phyloP scores from a whole-genome alignment of 148 eudicot species.

The Amaranthus cruentus region DNA sequence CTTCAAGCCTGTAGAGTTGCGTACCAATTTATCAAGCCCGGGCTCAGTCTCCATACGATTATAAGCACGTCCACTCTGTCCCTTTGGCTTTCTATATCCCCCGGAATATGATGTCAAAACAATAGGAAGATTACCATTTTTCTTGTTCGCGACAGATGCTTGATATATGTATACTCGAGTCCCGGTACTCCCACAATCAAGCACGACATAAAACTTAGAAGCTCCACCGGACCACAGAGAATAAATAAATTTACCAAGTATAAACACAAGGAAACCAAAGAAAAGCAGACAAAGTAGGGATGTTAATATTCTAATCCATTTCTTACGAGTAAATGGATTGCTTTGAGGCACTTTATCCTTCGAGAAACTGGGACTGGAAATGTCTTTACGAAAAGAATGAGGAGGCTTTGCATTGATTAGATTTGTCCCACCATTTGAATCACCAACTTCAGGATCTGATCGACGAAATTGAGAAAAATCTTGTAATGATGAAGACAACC shows the following conservation, averaged over 20 bases:
- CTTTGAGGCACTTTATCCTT: slow-evolving; percentile 65
- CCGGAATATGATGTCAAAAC: slow-evolving; percentile 70
- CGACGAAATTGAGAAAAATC: slow-evolving; percentile 72
- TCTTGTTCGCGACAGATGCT: slow-evolving; percentile 57
- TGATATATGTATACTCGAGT: slow-evolving; percentile 85
- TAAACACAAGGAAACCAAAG: slow-evolving; percentile 42
- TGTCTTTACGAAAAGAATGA: slow-evolving; percentile 39
- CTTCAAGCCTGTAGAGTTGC: slow-evolving; percentile 64
- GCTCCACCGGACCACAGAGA: slow-evolving; percentile 61
- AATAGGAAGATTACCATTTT: slow-evolving; percentile 65
- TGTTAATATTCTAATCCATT: slow-evolving; percentile 47
- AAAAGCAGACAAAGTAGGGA: slow-evolving; percentile 58
- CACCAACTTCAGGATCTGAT: slow-evolving; percentile 52
- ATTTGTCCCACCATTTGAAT: slow-evolving; percentile 33
- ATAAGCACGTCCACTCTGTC: slow-evolving; percentile 81
- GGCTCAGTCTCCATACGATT: slow-evolving; percentile 98
- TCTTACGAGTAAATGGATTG: slow-evolving; percentile 35
- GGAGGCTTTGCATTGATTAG: slow-evolving; percentile 33
- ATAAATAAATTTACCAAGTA: slow-evolving; percentile 39
- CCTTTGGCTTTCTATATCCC: slow-evolving; percentile 46
- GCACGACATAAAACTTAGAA: slow-evolving; percentile 75
- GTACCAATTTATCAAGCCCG: slow-evolving; percentile 92
- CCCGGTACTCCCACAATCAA: slow-evolving; percentile 98
- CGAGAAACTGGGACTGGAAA: slow-evolving; percentile 59
- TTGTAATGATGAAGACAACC: slow-evolving; percentile 83